Percentiles rank a stretch among this genome's conserved stretches.
Evolutionary conservation across 306 rosid genomes (phyloP).

Genomic region (Dalbergia oliveri): DNA sequence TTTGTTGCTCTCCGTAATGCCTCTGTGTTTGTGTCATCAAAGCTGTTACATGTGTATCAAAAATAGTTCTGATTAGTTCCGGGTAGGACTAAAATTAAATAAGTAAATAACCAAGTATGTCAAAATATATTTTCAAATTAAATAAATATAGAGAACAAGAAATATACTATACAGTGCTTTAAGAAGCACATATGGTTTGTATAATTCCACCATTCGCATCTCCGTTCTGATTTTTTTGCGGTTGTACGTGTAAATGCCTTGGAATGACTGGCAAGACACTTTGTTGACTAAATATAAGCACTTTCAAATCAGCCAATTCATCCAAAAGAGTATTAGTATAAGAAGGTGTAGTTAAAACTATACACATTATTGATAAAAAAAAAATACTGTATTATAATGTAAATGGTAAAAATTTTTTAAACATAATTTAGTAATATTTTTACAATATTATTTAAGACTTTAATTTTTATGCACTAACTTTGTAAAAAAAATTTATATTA

Average conservation of each 20-base stretch:
- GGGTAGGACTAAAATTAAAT: no score
- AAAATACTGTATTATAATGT: no score
- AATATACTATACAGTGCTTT: conserved; percentile 48
- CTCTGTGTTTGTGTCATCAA: conserved; percentile 57
- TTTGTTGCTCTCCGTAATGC: conserved; percentile 20
- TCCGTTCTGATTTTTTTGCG: not conserved
- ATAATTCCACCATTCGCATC: conserved; percentile 41
- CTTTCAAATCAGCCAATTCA: conserved; percentile 18
- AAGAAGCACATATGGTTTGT: conserved; percentile 48
- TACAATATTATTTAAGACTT: no score
- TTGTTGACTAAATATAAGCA: conserved; percentile 43
- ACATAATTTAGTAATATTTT: no score
- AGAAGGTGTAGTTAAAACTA: not conserved
- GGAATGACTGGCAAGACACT: not conserved
- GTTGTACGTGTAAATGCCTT: not conserved
- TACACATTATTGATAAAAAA: no score
- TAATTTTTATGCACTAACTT: no score
- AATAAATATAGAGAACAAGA: not conserved
- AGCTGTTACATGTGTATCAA: conserved; percentile 36
- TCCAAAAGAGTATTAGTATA: not conserved
- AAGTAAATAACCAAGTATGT: not conserved
- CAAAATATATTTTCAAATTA: not conserved
- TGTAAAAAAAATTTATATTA: no score
- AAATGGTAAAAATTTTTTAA: no score
- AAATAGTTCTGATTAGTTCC: no score